Percentiles rank a stretch among this genome's conserved stretches.
Conservation (phyloP, 768 basidiomycete species). For the Boletus rufocinnamomeus region DNA sequence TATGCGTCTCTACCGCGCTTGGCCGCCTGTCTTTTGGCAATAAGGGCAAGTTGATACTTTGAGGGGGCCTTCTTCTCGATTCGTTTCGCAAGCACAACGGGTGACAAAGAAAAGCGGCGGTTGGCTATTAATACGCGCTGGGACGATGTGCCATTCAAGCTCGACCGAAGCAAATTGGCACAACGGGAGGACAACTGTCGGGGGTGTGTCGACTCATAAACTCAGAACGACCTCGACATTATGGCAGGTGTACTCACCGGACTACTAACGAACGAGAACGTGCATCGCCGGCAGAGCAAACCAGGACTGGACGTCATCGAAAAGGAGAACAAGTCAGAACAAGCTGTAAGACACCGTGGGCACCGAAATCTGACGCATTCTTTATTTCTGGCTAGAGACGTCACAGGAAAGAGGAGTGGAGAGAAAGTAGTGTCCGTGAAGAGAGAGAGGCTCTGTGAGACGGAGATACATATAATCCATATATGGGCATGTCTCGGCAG, state of each 20-base stretch:
- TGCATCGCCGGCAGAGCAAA: slow-evolving; percentile 30
- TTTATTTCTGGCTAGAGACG: too few relatives aligned
- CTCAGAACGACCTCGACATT: not conserved
- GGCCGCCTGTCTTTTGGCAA: slow-evolving; percentile 58
- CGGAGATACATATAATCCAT: too few relatives aligned
- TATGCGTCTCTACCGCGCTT: slow-evolving; percentile 56
- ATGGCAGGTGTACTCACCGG: slow-evolving; percentile 16
- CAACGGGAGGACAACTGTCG: slow-evolving; percentile 44
- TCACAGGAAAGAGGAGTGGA: too few relatives aligned
- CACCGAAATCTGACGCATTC: slow-evolving; percentile 11
- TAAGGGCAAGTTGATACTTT: slow-evolving; percentile 71
- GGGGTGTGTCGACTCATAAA: not conserved
- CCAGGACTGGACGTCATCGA: slow-evolving; percentile 26
- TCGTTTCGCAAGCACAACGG: slow-evolving; percentile 44
- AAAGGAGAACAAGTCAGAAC: not conserved
- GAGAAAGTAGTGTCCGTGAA: too few relatives aligned
- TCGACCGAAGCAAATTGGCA: not conserved
- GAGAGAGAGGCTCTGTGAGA: too few relatives aligned
- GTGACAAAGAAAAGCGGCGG: slow-evolving; percentile 53
- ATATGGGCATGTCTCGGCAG: too few relatives aligned
- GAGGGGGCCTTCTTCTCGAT: slow-evolving; percentile 59
- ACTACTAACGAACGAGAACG: slow-evolving; percentile 14
- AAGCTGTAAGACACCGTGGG: slow-evolving; percentile 24
- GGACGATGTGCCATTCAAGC: not conserved
- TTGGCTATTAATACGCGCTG: not conserved